Evolutionary conservation across 2,329 filamentous ascomycete species (phyloP).

Genomic region (Verticillium nubilum): DNA sequence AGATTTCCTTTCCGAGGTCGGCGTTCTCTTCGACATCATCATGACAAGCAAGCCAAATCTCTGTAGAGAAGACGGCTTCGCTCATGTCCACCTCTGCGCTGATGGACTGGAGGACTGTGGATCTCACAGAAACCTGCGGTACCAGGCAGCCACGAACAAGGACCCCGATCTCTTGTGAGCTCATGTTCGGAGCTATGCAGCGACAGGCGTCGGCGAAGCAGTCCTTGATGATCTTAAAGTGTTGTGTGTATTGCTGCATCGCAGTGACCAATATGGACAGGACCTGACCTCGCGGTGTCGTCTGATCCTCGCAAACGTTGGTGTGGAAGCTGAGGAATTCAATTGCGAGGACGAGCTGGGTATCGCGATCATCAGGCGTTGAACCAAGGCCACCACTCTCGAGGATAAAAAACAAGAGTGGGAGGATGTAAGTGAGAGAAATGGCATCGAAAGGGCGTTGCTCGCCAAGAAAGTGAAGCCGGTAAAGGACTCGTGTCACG

Average conservation of each 20-base stretch:
- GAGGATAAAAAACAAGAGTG: conserved; percentile 74
- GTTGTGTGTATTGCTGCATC: conserved; percentile 85
- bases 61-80: conserved; percentile 77
- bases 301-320: conserved; percentile 66
- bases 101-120: conserved; percentile 81
- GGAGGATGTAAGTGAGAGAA: conserved; percentile 81
- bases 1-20: conserved; percentile 79
- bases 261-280: conserved; percentile 67
- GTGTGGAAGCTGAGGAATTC: conserved; percentile 90
- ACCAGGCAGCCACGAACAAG: conserved; percentile 78
- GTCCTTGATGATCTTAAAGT: conserved; percentile 94
- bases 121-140: conserved; percentile 72
- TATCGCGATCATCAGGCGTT: conserved; percentile 72
- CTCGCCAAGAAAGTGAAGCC: conserved; percentile 83
- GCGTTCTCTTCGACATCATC: conserved; percentile 86
- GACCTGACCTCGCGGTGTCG: conserved; percentile 71
- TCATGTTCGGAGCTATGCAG: conserved; percentile 79
- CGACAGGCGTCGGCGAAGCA: conserved; percentile 82
- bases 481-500: conserved; percentile 83
- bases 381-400: conserved; percentile 72
- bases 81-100: conserved; percentile 89
- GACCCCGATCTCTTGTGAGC: conserved; percentile 62
- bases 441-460: conserved; percentile 90
- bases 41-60: conserved; percentile 91
- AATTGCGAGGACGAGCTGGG: conserved; percentile 81